Percentiles rank a stretch among this genome's conserved stretches.
These are phyloP conservation scores for Rehmannia glutinosa DNA, from an alignment of 257 asterid species.

Conservation along the genomic window DNA sequence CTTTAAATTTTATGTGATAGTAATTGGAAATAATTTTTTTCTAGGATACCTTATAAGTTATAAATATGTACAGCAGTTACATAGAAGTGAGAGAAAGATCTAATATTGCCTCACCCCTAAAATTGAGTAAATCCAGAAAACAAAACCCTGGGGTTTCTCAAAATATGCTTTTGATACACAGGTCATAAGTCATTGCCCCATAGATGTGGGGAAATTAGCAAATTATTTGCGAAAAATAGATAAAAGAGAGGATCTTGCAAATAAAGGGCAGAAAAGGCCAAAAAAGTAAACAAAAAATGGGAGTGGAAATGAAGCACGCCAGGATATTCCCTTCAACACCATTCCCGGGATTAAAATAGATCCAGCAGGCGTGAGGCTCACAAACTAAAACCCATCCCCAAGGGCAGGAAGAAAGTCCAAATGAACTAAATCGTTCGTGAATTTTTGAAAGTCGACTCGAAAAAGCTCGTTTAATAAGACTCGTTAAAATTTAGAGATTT, in stretches of 20 bases:
- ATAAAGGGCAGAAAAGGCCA: not conserved
- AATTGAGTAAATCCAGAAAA: not conserved
- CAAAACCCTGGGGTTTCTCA: not conserved
- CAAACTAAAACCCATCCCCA: slow-evolving; percentile 17
- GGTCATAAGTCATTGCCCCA: not conserved
- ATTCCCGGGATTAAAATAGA: slow-evolving; percentile 31
- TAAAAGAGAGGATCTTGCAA: too few relatives aligned
- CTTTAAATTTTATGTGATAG: not conserved
- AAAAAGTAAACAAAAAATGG: slow-evolving; percentile 19
- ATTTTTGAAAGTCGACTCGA: not conserved
- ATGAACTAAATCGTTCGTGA: too few relatives aligned
- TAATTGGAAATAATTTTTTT: too few relatives aligned
- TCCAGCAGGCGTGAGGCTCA: slow-evolving; percentile 52
- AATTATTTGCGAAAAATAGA: not conserved
- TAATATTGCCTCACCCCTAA: not conserved
- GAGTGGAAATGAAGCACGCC: slow-evolving; percentile 46
- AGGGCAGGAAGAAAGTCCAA: too few relatives aligned
- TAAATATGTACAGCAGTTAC: not conserved
- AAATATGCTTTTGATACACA: not conserved
- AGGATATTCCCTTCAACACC: slow-evolving; percentile 1
- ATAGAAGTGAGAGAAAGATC: not conserved
- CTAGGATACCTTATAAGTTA: too few relatives aligned
- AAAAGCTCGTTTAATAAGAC: too few relatives aligned
- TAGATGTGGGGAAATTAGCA: not conserved
- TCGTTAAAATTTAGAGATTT: too few relatives aligned